Evolutionary conservation across 345 rosid species (phyloP).

Genomic region (Salix udensis): DNA sequence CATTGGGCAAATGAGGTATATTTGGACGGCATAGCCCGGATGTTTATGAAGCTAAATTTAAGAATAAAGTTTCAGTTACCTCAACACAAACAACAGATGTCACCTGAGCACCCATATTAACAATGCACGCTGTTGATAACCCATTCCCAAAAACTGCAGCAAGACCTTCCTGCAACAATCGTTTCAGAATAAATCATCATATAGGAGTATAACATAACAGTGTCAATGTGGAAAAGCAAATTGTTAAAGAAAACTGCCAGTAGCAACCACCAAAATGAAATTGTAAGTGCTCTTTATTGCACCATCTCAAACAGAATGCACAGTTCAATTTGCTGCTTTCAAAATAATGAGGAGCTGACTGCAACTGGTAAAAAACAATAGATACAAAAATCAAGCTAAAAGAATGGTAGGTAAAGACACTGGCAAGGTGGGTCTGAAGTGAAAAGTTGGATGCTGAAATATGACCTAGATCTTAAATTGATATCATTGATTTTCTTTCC

Average conservation of each 20-base stretch:
- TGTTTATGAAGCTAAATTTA: neutral
- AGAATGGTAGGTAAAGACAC: neutral
- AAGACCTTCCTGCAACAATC: conserved; percentile 65
- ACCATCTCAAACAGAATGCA: neutral
- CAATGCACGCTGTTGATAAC: conserved; percentile 81
- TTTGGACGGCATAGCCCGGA: neutral
- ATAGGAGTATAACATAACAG: neutral
- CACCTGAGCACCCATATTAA: conserved; percentile 87
- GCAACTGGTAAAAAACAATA: neutral
- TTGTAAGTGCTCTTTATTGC: no score
- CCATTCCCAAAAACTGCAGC: conserved; percentile 95
- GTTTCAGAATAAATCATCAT: conserved; percentile 11
- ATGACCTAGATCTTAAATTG: neutral
- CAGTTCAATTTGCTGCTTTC: neutral
- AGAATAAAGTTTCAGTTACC: conserved; percentile 40
- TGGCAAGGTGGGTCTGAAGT: neutral
- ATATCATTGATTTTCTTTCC: neutral
- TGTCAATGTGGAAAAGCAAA: neutral
- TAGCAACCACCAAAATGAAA: neutral
- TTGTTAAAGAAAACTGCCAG: neutral
- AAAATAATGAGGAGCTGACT: neutral
- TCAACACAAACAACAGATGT: conserved; percentile 79
- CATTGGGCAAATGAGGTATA: neutral
- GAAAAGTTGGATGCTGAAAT: neutral
- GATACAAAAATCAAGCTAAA: neutral